These are phyloP conservation scores for Venturia nashicola DNA, from an alignment of 2,329 filamentous ascomycete species.

Conservation along the genomic window DNA sequence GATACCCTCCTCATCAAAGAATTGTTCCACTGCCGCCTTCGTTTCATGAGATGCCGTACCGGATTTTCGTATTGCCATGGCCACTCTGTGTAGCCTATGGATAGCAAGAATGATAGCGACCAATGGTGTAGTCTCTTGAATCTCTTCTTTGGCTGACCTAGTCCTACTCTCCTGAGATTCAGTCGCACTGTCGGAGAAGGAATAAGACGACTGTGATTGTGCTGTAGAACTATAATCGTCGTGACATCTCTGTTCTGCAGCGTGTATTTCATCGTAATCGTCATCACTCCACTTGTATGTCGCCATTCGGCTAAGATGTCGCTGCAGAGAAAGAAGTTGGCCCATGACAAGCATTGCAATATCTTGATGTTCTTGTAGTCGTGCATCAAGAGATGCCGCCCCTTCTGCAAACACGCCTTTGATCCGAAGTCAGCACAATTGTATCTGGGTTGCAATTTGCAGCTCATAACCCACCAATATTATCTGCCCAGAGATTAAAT, in stretches of 20 bases:
- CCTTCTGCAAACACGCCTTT: conserved; percentile 12
- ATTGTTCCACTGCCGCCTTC: conserved; percentile 9
- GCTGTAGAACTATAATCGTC: background rate
- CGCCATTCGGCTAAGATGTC: conserved; percentile 5
- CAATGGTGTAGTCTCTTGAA: background rate
- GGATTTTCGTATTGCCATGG: conserved; percentile 10
- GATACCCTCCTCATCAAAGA: conserved; percentile 11
- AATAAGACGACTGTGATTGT: background rate
- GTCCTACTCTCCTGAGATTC: background rate
- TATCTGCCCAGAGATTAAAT: conserved; percentile 14
- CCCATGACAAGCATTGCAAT: conserved; percentile 2
- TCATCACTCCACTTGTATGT: conserved; percentile 7
- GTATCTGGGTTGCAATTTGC: no score
- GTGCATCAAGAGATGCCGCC: conserved; percentile 15
- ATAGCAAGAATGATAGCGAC: conserved; percentile 7
- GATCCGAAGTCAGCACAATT: background rate
- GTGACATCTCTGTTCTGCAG: background rate
- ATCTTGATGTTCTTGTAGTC: conserved; percentile 9
- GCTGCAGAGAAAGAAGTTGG: conserved; percentile 6
- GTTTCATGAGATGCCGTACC: conserved; percentile 7
- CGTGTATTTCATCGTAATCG: background rate
- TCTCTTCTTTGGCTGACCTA: background rate
- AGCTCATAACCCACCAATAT: conserved; percentile 4
- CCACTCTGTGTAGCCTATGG: conserved; percentile 11
- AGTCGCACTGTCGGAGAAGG: background rate